Evolutionary conservation across 495 filamentous ascomycete genomes (phyloP).

Genomic region (Xeromyces bisporus): DNA sequence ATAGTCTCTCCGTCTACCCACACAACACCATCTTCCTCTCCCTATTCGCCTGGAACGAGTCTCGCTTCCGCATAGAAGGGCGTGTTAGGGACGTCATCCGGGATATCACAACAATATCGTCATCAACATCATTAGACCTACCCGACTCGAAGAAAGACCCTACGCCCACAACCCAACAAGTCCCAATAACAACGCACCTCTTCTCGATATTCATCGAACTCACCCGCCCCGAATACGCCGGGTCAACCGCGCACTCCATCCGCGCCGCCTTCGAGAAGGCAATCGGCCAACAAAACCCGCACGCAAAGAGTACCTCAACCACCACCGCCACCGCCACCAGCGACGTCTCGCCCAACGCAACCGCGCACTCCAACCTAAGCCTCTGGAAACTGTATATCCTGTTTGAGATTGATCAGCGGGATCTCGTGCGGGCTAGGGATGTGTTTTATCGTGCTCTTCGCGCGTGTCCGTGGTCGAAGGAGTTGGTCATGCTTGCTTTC

Average conservation of each 20-base stretch:
- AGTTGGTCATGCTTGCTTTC: constrained; percentile 47
- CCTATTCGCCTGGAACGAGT: constrained; percentile 54
- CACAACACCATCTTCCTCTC: constrained; percentile 63
- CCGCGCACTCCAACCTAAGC: constrained; percentile 21
- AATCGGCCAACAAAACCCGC: constrained; percentile 22
- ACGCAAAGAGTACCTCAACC: constrained; percentile 8
- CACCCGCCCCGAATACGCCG: constrained; percentile 18
- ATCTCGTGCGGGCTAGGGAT: constrained; percentile 26
- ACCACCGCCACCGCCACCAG: constrained; percentile 18
- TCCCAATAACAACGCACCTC: constrained; percentile 33
- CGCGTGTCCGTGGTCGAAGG: constrained; percentile 63
- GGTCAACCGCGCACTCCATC: constrained; percentile 42
- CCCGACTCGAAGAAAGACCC: constrained; percentile 8
- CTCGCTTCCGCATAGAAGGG: constrained; percentile 51
- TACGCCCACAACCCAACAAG: constrained; percentile 21
- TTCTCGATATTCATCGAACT: constrained; percentile 56
- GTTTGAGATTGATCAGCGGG: constrained; percentile 28
- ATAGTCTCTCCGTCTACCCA: constrained; percentile 47
- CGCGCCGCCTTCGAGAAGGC: constrained; percentile 58
- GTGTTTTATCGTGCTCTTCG: constrained; percentile 32
- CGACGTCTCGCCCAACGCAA: constrained; percentile 27
- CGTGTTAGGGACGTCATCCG: constrained; percentile 46
- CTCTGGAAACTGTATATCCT: constrained; percentile 55
- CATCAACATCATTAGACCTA: too few relatives aligned
- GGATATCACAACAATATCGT: constrained; percentile 21